Conservation (phyloP, 192 early-diverging fungal species). For the Coemansia sp. region DNA sequence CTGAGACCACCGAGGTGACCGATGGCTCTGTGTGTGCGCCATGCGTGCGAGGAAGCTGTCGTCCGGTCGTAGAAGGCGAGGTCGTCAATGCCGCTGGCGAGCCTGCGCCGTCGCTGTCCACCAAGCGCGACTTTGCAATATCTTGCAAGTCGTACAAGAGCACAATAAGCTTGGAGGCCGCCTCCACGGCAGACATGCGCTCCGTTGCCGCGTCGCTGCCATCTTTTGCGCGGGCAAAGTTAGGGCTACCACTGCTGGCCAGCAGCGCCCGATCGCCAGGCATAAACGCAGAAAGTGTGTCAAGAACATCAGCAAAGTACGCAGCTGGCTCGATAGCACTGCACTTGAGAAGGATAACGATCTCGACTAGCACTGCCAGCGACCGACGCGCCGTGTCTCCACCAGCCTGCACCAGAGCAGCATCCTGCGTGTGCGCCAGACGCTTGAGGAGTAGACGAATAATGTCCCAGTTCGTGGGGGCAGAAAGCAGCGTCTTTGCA, state of each 20-base stretch:
- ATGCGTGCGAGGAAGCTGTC: conserved; percentile 6
- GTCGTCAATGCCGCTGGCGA: conserved; percentile 6
- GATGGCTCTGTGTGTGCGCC: conserved; percentile 29
- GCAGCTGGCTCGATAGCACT: conserved; percentile 29
- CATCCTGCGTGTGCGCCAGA: conserved; percentile 27
- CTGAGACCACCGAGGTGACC: conserved; percentile 29
- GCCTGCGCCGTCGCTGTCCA: not conserved
- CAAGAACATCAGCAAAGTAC: conserved; percentile 34
- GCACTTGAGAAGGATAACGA: conserved; percentile 34
- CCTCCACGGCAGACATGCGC: conserved; percentile 22
- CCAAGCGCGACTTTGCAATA: conserved; percentile 18
- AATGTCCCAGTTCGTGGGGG: conserved; percentile 31
- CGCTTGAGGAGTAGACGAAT: conserved; percentile 42
- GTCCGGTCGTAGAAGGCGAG: conserved; percentile 10
- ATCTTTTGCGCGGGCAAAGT: not conserved
- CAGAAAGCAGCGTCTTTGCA: conserved; percentile 12
- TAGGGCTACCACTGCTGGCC: not conserved
- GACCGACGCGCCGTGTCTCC: conserved; percentile 13
- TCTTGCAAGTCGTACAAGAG: conserved; percentile 40
- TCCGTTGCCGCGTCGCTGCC: not conserved
- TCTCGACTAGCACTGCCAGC: conserved; percentile 26
- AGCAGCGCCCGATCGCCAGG: conserved; percentile 35
- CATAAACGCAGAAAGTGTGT: conserved; percentile 33
- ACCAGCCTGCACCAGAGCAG: conserved; percentile 5
- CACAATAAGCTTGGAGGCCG: conserved; percentile 29